phyloP scores from a whole-genome alignment of 1,139 yeast genomes.

The Candida sojae region DNA sequence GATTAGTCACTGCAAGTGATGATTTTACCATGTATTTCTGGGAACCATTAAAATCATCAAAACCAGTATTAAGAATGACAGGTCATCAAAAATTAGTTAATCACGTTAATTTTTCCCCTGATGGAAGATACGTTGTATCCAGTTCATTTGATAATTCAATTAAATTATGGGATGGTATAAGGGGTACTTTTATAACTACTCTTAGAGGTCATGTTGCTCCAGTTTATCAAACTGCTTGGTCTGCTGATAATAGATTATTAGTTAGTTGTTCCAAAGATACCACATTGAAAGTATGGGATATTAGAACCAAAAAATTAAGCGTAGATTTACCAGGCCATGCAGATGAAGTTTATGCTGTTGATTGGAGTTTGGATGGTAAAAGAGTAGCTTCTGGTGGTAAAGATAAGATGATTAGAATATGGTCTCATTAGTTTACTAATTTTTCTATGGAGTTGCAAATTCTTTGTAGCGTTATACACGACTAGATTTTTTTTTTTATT shows the following conservation, averaged over 20 bases:
- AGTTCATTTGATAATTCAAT: slow-evolving; percentile 95
- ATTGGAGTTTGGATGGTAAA: slow-evolving; percentile 96
- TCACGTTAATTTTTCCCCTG: slow-evolving; percentile 95
- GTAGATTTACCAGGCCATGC: slow-evolving; percentile 94
- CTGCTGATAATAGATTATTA: slow-evolving; percentile 86
- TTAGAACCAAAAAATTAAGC: slow-evolving; percentile 76
- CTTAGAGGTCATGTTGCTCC: slow-evolving; percentile 98
- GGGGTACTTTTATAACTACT: slow-evolving; percentile 87
- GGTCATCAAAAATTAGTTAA: slow-evolving; percentile 97
- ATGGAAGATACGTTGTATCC: slow-evolving; percentile 86
- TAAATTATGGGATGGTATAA: slow-evolving; percentile 93
- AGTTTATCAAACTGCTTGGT: slow-evolving; percentile 98
- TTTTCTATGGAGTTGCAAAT: not conserved
- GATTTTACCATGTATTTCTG: slow-evolving; percentile 98
- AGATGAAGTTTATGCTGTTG: slow-evolving; percentile 96
- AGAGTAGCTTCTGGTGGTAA: slow-evolving; percentile 96
- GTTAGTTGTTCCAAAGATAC: slow-evolving; percentile 97
- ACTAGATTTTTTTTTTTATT: not conserved
- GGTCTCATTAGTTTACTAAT: slow-evolving; percentile 68
- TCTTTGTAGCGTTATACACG: not conserved
- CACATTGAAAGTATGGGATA: slow-evolving; percentile 96
- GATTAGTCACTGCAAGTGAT: slow-evolving; percentile 93
- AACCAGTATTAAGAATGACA: slow-evolving; percentile 90
- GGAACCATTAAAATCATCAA: slow-evolving; percentile 81
- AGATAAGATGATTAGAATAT: slow-evolving; percentile 88